These are phyloP conservation scores for Metarhizium sp. DNA, from an alignment of 2,329 filamentous ascomycete genomes.

Conservation along the genomic window DNA sequence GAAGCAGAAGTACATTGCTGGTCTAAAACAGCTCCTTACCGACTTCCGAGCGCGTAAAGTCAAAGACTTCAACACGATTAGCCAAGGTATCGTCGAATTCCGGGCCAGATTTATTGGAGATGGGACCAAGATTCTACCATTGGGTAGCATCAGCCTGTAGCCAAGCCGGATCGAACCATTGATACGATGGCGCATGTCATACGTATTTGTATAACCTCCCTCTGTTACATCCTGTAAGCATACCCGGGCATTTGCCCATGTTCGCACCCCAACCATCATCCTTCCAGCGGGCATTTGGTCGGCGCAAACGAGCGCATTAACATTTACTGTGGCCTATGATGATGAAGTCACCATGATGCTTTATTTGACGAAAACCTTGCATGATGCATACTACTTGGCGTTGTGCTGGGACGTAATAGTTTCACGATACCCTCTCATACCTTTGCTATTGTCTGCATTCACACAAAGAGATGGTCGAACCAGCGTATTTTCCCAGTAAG, in stretches of 20 bases:
- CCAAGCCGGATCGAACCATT: not conserved
- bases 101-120: conserved; percentile 56
- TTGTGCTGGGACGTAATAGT: not conserved
- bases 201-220: not conserved
- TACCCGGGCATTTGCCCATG: not conserved
- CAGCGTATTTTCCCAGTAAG: not conserved
- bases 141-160: conserved; percentile 37
- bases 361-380: not conserved
- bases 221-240: conserved; percentile 3
- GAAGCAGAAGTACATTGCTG: conserved; percentile 51
- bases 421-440: not conserved
- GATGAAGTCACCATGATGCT: not conserved
- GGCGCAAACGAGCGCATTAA: not conserved
- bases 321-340: not conserved
- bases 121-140: conserved; percentile 50
- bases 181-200: not conserved
- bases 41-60: conserved; percentile 50
- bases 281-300: not conserved
- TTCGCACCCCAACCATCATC: not conserved
- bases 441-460: not conserved
- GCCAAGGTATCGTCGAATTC: conserved; percentile 57
- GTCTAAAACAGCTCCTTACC: conserved; percentile 51
- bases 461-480: not conserved
- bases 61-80: conserved; percentile 58
- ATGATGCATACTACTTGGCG: not conserved